Evolutionary conservation across 2,329 filamentous ascomycete genomes (phyloP).

Genomic region (Pseudogymnoascus sp.): DNA sequence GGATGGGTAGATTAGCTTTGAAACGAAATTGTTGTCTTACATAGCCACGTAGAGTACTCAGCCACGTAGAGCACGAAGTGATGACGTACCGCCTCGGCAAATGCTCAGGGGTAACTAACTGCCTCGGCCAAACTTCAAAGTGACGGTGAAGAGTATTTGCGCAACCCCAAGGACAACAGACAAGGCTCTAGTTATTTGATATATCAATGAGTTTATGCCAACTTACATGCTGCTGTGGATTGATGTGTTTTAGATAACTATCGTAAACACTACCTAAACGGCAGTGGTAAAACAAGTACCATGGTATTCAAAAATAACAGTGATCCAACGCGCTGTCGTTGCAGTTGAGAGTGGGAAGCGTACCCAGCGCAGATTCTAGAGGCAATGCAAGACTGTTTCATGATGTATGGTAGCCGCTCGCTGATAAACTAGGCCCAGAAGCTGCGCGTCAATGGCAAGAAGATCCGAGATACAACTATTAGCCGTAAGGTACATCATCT

Average conservation of each 20-base stretch:
- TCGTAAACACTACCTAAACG: background rate
- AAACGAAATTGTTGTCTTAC: background rate
- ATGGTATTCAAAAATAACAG: background rate
- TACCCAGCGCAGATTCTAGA: constrained; percentile 12
- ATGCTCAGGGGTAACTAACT: background rate
- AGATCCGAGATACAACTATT: constrained; percentile 11
- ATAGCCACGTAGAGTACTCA: background rate
- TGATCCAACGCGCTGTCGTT: background rate
- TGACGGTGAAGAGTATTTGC: background rate
- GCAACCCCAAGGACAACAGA: background rate
- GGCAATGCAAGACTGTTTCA: constrained; percentile 15
- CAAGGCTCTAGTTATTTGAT: background rate
- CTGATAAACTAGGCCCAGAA: constrained; percentile 15
- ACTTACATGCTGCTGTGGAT: background rate
- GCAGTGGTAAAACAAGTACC: background rate
- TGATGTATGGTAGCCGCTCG: constrained; percentile 11
- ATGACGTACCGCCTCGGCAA: background rate
- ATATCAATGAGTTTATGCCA: background rate
- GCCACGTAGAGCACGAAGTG: background rate
- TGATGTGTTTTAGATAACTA: background rate
- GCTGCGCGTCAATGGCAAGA: constrained; percentile 11
- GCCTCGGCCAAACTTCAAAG: background rate
- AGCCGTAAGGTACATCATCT: constrained; percentile 10
- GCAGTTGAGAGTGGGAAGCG: constrained; percentile 7
- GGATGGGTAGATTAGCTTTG: background rate